These are phyloP conservation scores for Chloropicon primus DNA, from an alignment of 139 green algal genomes.

Conservation along the genomic window DNA sequence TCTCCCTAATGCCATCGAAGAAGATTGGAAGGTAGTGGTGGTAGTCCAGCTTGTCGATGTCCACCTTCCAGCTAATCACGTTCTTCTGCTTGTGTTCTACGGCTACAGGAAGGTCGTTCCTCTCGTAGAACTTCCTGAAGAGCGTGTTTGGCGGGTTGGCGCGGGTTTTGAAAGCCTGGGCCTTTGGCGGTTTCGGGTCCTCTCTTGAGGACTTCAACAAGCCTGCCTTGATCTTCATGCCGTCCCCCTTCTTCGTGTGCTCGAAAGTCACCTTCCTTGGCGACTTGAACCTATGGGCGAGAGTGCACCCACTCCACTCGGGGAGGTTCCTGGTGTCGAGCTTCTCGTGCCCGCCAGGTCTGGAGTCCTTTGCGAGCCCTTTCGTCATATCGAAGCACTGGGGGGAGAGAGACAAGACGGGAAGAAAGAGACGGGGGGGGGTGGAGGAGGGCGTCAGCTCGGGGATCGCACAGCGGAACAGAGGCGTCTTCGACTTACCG, in stretches of 20 bases:
- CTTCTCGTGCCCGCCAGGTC: slow-evolving; percentile 1
- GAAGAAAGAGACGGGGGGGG: not conserved
- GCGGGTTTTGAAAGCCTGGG: slow-evolving; percentile 26
- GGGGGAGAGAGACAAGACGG: not conserved
- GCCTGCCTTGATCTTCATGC: slow-evolving; percentile 26
- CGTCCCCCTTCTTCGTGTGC: slow-evolving; percentile 36
- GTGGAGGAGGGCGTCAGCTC: not conserved
- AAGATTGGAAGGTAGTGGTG: slow-evolving; percentile 85
- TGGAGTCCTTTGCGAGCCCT: not conserved
- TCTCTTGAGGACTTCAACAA: not conserved
- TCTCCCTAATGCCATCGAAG: slow-evolving; percentile 74
- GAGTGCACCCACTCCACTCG: not conserved
- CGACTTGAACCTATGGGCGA: slow-evolving; percentile 3
- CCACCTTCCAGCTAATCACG: slow-evolving; percentile 67
- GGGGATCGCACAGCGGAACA: not conserved
- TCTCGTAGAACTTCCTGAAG: slow-evolving; percentile 73
- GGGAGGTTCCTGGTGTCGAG: not conserved
- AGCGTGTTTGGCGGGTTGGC: slow-evolving; percentile 54
- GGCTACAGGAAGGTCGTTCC: slow-evolving; percentile 59
- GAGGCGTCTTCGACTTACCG: slow-evolving; percentile 3
- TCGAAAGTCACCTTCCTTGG: slow-evolving; percentile 22
- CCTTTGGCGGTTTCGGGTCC: slow-evolving; percentile 12
- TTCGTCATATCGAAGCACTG: slow-evolving; percentile 22
- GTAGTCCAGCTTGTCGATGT: slow-evolving; percentile 67
- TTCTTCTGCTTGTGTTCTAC: slow-evolving; percentile 70